A percentile compares a stretch with the other conserved stretches of the same genome.
These are phyloP conservation scores for Annulohypoxylon nitens DNA, from an alignment of 495 filamentous ascomycete species.

Conservation along the genomic window DNA sequence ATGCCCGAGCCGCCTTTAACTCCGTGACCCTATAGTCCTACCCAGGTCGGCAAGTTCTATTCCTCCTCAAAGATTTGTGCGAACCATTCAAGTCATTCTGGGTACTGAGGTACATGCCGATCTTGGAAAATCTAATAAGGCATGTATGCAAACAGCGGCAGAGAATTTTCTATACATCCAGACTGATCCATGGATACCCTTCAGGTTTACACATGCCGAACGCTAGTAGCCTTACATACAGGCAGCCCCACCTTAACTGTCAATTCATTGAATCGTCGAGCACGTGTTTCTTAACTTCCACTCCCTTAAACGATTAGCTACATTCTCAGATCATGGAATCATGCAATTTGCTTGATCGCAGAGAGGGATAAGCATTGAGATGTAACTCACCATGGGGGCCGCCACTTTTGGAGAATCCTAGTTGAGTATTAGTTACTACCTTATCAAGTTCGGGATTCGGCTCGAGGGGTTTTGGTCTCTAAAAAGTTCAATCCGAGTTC, in stretches of 20 bases:
- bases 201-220: not conserved
- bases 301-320: not conserved
- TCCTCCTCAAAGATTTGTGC: too few species aligned
- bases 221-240: slow-evolving; percentile 10
- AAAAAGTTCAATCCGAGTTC: slow-evolving; percentile 25
- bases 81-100: too few species aligned
- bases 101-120: too few species aligned
- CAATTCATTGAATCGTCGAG: slow-evolving; percentile 6
- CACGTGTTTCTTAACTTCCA: slow-evolving; percentile 9
- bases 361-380: slow-evolving; percentile 2
- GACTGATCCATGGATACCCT: not conserved
- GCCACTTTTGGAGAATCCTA: not conserved
- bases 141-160: not conserved
- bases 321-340: slow-evolving; percentile 6
- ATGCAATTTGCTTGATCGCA: not conserved
- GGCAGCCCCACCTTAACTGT: slow-evolving; percentile 8
- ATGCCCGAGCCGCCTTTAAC: slow-evolving; percentile 21
- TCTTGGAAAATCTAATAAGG: not conserved
- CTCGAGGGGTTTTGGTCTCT: not conserved
- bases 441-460: slow-evolving; percentile 14
- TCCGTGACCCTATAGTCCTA: not conserved
- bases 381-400: slow-evolving; percentile 1
- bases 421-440: not conserved
- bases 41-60: too few species aligned
- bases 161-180: not conserved